Percentiles rank a stretch among this genome's conserved stretches.
Conservation (phyloP, 306 rosid species). For the Crotalaria pallida region DNA sequence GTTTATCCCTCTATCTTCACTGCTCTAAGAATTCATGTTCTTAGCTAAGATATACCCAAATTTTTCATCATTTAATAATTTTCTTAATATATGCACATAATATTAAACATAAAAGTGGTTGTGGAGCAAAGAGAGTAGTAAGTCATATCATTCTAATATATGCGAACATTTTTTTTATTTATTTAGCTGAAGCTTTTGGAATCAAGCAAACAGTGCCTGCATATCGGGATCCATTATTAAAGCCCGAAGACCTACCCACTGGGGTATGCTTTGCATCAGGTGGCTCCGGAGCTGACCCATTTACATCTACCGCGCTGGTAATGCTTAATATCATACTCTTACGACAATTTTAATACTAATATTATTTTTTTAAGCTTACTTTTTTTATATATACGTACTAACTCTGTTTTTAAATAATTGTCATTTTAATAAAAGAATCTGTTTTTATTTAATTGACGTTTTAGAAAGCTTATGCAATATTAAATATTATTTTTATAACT, state of each 20-base stretch:
- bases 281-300: conserved; percentile 36
- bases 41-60: too few relatives aligned
- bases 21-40: too few relatives aligned
- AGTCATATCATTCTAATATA: neutral
- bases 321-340: neutral
- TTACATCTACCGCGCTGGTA: neutral
- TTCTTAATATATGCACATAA: too few relatives aligned
- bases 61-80: too few relatives aligned
- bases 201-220: conserved; percentile 38
- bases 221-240: neutral
- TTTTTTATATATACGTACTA: neutral
- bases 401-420: too few relatives aligned
- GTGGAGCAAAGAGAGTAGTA: too few relatives aligned
- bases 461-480: too few relatives aligned
- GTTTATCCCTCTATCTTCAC: too few relatives aligned
- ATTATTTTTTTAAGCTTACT: neutral
- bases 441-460: too few relatives aligned
- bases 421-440: too few relatives aligned
- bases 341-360: neutral
- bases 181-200: conserved; percentile 27
- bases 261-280: conserved; percentile 55
- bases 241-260: conserved; percentile 15
- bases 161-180: neutral
- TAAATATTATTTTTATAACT: too few relatives aligned
- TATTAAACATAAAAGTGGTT: too few relatives aligned